Evolutionary conservation across 257 asterid genomes (phyloP).

Genomic region (Plantago major): DNA sequence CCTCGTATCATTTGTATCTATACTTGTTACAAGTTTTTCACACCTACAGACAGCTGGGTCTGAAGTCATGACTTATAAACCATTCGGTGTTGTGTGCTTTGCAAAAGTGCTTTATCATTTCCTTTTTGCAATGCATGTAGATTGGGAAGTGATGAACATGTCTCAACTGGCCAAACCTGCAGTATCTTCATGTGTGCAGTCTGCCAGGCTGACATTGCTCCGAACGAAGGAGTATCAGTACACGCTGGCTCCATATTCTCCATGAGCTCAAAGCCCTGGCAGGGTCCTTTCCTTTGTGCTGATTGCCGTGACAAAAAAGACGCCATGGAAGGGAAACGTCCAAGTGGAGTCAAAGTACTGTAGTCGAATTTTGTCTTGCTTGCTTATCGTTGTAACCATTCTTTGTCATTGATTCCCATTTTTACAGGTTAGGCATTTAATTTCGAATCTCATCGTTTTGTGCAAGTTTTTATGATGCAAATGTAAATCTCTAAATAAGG

Average conservation of each 20-base stretch:
- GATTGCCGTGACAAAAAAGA: conserved; percentile 74
- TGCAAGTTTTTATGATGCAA: conserved; percentile 1
- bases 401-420: neutral
- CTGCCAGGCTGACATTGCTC: conserved; percentile 56
- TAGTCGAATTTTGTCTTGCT: conserved; percentile 7
- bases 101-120: neutral
- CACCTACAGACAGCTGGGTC: too few species aligned
- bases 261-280: conserved; percentile 72
- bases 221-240: conserved; percentile 66
- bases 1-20: too few species aligned
- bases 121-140: conserved; percentile 26
- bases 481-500: conserved; percentile 6
- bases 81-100: neutral
- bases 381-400: neutral
- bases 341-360: conserved; percentile 33
- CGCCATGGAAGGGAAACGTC: conserved; percentile 62
- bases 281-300: conserved; percentile 81
- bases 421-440: conserved; percentile 8
- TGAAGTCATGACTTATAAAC: too few species aligned
- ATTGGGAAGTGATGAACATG: conserved; percentile 47
- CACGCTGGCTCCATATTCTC: conserved; percentile 84
- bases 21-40: too few species aligned
- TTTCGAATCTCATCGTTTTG: conserved; percentile 1
- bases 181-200: conserved; percentile 64
- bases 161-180: conserved; percentile 28